Base-by-base conservation (phyloP, 2,329 filamentous ascomycete genomes). In the Huntiella decipiens region DNA sequence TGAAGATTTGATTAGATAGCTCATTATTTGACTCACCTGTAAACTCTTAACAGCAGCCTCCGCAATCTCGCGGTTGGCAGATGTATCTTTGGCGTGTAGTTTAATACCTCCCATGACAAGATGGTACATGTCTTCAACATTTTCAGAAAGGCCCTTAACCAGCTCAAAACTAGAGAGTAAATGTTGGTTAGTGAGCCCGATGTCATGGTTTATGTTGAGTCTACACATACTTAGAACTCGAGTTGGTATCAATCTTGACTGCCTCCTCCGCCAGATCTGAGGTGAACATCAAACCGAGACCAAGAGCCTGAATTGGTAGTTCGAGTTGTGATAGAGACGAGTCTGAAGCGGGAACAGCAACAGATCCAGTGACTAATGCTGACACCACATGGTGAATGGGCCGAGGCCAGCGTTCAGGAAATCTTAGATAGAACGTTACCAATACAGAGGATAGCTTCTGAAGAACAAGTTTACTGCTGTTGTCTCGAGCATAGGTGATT, bases 391-490 rank as follows among this genome's bases (percentile, higher is more conserved):
- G 77, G 34, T 66, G 67, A 32, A 85, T 59, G 51, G 77, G 82
- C 43, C 63, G 63, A n/a, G 66, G 64, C 80, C 82, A 88, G 4
- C 71, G 63, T 8, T 68, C 62, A 8, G 80, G 73, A 51, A 82
- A 81, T 48, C 79, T 79, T 31, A 83, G 66, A 55, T 82, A 86
- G 56, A 79, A 85, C 15, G 79, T 79, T 12, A 80, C 78, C 5
- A 88, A 62, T 5, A 81, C 80, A n/a, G 80, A 79, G 52, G 79
- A 82, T 17, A 88, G 66, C 61, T 91, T 91, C 53, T 75, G 74
- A 15, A 74, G 66, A 5, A 85, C 79, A 45, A 85, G 66, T 3
- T 68, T 63, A 2, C 71, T 70, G 4, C 68, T 68, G 1, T 65
- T 66, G 43, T 67, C 64, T 8, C 61, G 58, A 8, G 77, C 57